Evolutionary conservation across 73 alveolate species (phyloP), one percentile per base, ranked within the genome.

Genomic region (Effrenium voratum): DNA sequence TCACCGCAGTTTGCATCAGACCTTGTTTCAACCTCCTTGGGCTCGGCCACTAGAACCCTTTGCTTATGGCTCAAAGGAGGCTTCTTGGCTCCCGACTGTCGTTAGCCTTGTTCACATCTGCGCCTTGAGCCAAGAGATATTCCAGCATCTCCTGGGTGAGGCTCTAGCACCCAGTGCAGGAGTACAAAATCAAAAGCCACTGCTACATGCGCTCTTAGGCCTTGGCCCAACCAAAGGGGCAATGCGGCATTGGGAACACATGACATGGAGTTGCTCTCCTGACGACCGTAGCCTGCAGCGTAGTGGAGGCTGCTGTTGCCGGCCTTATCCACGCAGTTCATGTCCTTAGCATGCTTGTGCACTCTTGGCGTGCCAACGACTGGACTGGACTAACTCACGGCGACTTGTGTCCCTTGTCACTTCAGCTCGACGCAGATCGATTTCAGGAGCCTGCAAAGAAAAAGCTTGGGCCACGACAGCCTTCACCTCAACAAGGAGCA

Each of bases 211-310:
- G 73, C 73, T n/a, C n/a, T n/a, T n/a, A n/a, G n/a, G n/a, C n/a
- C n/a, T n/a, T n/a, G n/a, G n/a, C n/a, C n/a, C n/a, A n/a, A n/a
- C n/a, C n/a, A n/a, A n/a, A n/a, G n/a, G n/a, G n/a, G n/a, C n/a
- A n/a, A n/a, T n/a, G n/a, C n/a, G n/a, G n/a, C n/a, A n/a, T n/a
- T n/a, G n/a, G n/a, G n/a, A n/a, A n/a, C n/a, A n/a, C n/a, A n/a
- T 52, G 63, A 52, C 63, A 52, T 52, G 8, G 63, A n/a, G n/a
- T n/a, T n/a, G 32, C 52, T 24, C 73, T 66, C 97, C 97, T 90
- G 97, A 24, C 97, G 86, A 12, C 97, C 97, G 40, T 90, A 90
- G 44, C 86, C 97, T 47, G 97, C 97, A 36, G 97, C 97, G 46
- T 90, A 90, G 57, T 90, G 97, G 36, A 90, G 63, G 88, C 97